Evolutionary conservation across 371 early-diverging fungal genomes (phyloP), one percentile per base, ranked within the genome.

Genomic region (Umbelopsis sp.): DNA sequence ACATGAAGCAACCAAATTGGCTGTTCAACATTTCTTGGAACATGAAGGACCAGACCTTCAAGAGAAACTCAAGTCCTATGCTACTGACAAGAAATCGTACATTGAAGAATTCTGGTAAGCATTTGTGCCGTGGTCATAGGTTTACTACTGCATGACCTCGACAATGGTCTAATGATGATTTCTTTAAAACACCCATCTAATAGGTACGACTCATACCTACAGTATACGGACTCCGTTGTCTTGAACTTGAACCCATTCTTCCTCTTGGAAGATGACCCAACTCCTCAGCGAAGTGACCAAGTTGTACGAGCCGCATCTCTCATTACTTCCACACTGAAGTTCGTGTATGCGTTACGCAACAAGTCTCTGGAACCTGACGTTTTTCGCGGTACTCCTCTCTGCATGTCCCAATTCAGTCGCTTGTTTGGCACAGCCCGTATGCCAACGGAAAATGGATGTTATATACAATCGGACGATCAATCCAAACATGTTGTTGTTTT

Each of bases 11-110:
- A 90, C 95, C 16, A 76, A 77, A 22, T 69, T 68, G 2, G 82
- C 87, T 11, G 94, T 92, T 16, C 71, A 87, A 68, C 87, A 89
- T 35, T 96, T 96, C 70, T 74, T 84, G 41, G 85, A 87, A 14
- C 90, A 91, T 16, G 84, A 85, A 41, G 98, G 96, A 7, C 86
- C 87, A 44, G 74, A 74, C 18, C 87, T 98, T 44, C 97, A 97
- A 73, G 80, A 84, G 53, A 87, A 94, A 16, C 85, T 98, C 9
- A 68, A 84, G 22, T 87, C 85, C 12, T 87, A 87, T 74, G 88
- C 89, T 32, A 76, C 70, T 3, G 84, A 85, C 52, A 86, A 87
- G 68, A 77, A 80, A 22, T 84, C 84, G 18, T 87, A 84, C 64
- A 81, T 87, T 63, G 83, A 85, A 72, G 87, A 86, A 63, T 86